A percentile compares a stretch with the other conserved stretches of the same genome.
phyloP scores from a whole-genome alignment of 257 asterid genomes.

The Solanum chilense region DNA sequence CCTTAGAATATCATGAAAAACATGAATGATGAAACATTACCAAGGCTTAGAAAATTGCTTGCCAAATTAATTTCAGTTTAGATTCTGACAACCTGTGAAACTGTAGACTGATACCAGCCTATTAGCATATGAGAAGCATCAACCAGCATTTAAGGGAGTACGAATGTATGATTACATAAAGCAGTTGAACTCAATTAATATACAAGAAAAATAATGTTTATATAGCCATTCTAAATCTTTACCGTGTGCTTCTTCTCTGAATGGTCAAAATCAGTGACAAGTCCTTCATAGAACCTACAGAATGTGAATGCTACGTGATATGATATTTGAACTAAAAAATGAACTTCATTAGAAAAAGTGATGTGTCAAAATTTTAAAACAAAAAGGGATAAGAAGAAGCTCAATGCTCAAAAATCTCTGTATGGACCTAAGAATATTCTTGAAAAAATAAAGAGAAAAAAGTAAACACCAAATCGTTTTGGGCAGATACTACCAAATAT shows the following conservation, averaged over 20 bases:
- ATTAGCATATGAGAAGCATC: background rate
- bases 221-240: background rate
- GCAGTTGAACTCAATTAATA: background rate
- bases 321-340: background rate
- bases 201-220: background rate
- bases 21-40: background rate
- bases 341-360: background rate
- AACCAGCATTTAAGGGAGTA: background rate
- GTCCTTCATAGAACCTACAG: conserved; percentile 29
- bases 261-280: conserved; percentile 2
- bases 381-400: background rate
- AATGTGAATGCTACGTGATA: background rate
- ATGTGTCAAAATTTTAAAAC: background rate
- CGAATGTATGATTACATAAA: background rate
- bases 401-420: background rate
- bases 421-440: background rate
- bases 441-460: background rate
- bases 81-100: background rate
- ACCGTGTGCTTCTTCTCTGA: conserved; percentile 17
- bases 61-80: background rate
- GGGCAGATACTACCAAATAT: background rate
- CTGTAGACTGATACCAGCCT: background rate
- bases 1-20: conserved; percentile 6
- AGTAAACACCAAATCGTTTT: background rate
- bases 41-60: background rate